Evolutionary conservation across 1,139 yeast genomes (phyloP).

Genomic region (Geotrichum bryndzae): DNA sequence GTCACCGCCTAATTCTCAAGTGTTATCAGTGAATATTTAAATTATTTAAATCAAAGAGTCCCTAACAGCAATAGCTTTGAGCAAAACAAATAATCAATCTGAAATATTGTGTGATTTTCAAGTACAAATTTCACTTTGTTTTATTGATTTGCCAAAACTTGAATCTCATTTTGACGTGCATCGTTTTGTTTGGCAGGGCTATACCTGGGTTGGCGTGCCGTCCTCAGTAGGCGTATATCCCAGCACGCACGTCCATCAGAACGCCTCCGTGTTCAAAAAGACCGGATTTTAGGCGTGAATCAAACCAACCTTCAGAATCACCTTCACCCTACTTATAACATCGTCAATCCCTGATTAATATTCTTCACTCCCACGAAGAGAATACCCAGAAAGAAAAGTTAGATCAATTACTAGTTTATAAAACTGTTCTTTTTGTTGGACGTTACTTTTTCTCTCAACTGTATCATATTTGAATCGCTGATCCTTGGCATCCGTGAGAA

Average conservation of each 20-base stretch:
- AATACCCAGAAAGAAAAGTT: not conserved
- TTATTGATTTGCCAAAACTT: too few relatives aligned
- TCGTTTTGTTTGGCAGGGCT: too few relatives aligned
- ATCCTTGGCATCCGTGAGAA: not conserved
- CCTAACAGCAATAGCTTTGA: too few relatives aligned
- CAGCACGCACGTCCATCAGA: conserved; percentile 1
- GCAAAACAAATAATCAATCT: too few relatives aligned
- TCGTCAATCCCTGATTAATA: not conserved
- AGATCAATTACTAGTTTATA: not conserved
- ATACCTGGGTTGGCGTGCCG: too few relatives aligned
- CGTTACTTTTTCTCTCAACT: not conserved
- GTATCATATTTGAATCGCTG: too few relatives aligned
- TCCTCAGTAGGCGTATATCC: not conserved
- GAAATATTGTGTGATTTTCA: too few relatives aligned
- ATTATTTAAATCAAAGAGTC: too few relatives aligned
- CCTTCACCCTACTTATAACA: not conserved
- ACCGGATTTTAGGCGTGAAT: not conserved
- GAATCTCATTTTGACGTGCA: too few relatives aligned
- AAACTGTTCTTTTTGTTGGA: not conserved
- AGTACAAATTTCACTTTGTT: too few relatives aligned
- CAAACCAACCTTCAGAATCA: not conserved
- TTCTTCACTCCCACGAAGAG: not conserved
- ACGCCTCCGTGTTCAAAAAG: conserved; percentile 15
- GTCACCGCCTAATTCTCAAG: too few relatives aligned
- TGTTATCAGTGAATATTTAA: too few relatives aligned